phyloP scores from a whole-genome alignment of 1,284 basidiomycete species.

The Filobasidium uniguttulatum region DNA sequence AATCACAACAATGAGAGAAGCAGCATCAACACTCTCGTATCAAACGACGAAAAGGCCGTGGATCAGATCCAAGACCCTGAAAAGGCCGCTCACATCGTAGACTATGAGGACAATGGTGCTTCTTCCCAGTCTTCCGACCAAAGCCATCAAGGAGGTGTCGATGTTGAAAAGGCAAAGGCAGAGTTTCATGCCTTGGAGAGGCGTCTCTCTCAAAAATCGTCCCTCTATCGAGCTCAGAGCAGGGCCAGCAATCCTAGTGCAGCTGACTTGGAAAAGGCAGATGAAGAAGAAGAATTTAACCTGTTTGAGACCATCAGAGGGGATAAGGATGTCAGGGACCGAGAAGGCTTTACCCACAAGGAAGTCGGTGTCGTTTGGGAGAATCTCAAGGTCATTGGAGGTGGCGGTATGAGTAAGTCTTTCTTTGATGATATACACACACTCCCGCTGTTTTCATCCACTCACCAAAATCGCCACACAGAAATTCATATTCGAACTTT shows the following conservation, averaged over 20 bases:
- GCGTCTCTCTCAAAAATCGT: conserved; percentile 14
- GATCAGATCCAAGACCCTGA: not conserved
- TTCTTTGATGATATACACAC: not conserved
- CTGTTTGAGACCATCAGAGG: conserved; percentile 59
- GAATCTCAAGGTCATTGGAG: conserved; percentile 54
- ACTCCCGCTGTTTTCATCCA: not conserved
- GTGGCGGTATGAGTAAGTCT: conserved; percentile 43
- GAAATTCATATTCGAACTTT: conserved; percentile 50
- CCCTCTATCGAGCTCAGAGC: conserved; percentile 15
- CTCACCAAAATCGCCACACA: not conserved
- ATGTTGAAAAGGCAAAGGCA: conserved; percentile 16
- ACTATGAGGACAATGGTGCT: conserved; percentile 3
- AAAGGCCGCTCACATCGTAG: conserved; percentile 1
- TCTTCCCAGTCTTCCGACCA: no score
- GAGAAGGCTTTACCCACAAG: conserved; percentile 66
- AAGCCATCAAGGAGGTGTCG: conserved; percentile 6
- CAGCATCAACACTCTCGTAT: conserved; percentile 9
- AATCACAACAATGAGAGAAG: no score
- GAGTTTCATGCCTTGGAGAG: conserved; percentile 17
- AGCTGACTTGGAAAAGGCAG: conserved; percentile 15
- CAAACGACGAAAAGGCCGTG: conserved; percentile 7
- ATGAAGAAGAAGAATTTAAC: conserved; percentile 45
- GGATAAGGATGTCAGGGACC: conserved; percentile 49
- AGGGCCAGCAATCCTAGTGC: conserved; percentile 9
- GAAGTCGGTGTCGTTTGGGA: conserved; percentile 70